phyloP scores from a whole-genome alignment of 2,329 filamentous ascomycete species.

The Malbranchea zuffiana region DNA sequence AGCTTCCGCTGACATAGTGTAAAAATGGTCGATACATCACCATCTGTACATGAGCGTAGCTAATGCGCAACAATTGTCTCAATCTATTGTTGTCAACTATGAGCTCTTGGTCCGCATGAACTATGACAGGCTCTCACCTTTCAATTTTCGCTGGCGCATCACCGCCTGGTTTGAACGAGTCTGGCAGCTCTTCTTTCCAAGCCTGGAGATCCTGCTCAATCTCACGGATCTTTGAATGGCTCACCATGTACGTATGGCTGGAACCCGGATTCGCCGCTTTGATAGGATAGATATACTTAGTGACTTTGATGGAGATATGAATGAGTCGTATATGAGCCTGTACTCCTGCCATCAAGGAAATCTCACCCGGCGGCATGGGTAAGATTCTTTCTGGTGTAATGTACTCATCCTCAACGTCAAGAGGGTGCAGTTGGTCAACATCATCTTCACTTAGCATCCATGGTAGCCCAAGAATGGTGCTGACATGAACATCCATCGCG shows the following conservation, averaged over 20 bases:
- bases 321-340: conserved; percentile 51
- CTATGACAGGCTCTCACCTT: conserved; percentile 57
- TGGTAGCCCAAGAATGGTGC: conserved; percentile 39
- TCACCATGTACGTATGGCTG: conserved; percentile 51
- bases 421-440: conserved; percentile 40
- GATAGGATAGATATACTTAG: conserved; percentile 53
- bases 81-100: too few species aligned
- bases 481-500: conserved; percentile 43
- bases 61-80: conserved; percentile 51
- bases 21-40: conserved; percentile 56
- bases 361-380: conserved; percentile 45
- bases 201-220: conserved; percentile 52
- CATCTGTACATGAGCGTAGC: conserved; percentile 54
- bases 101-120: too few species aligned
- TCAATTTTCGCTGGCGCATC: conserved; percentile 65
- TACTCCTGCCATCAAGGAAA: conserved; percentile 48
- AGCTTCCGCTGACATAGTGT: conserved; percentile 49
- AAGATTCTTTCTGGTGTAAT: conserved; percentile 37
- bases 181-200: conserved; percentile 59
- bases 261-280: conserved; percentile 38
- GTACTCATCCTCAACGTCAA: conserved; percentile 38
- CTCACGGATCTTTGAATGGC: conserved; percentile 53
- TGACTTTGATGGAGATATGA: conserved; percentile 49
- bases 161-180: conserved; percentile 65
- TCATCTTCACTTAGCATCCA: conserved; percentile 41